phyloP scores from a whole-genome alignment of 768 basidiomycete species.

The Xanthoconium stramineum region DNA sequence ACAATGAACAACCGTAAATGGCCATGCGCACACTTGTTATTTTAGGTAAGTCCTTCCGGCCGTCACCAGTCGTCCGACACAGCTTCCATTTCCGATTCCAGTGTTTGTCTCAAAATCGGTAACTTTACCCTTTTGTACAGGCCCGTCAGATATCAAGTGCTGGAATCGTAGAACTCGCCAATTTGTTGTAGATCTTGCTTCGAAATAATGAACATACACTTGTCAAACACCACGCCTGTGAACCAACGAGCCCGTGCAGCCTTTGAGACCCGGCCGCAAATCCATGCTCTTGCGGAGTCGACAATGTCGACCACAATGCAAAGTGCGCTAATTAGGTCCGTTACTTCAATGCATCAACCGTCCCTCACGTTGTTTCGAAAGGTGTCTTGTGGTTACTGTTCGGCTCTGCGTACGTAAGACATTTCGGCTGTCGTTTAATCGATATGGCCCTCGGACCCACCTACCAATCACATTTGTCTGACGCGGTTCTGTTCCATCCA shows the following conservation, averaged over 20 bases:
- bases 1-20: slow-evolving; percentile 25
- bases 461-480: slow-evolving; percentile 32
- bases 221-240: slow-evolving; percentile 17
- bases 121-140: slow-evolving; percentile 21
- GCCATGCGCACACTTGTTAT: slow-evolving; percentile 13
- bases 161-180: slow-evolving; percentile 22
- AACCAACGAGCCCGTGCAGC: slow-evolving; percentile 13
- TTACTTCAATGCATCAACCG: slow-evolving; percentile 25
- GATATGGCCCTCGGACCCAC: slow-evolving; percentile 38
- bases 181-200: slow-evolving; percentile 27
- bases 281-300: slow-evolving; percentile 24
- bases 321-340: slow-evolving; percentile 33
- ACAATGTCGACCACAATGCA: slow-evolving; percentile 31
- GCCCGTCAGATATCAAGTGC: slow-evolving; percentile 17
- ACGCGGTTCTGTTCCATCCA: slow-evolving; percentile 26
- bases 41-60: slow-evolving; percentile 26
- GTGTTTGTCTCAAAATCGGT: slow-evolving; percentile 15
- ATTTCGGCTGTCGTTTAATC: slow-evolving; percentile 37
- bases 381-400: slow-evolving; percentile 32
- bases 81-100: slow-evolving; percentile 21
- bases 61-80: slow-evolving; percentile 5
- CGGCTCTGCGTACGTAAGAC: slow-evolving; percentile 32
- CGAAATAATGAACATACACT: slow-evolving; percentile 23
- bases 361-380: slow-evolving; percentile 31
- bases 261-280: slow-evolving; percentile 31